Percentiles rank a stretch among this genome's conserved stretches.
phyloP scores from a whole-genome alignment of 371 early-diverging fungal species.

The Mucor irregularis region DNA sequence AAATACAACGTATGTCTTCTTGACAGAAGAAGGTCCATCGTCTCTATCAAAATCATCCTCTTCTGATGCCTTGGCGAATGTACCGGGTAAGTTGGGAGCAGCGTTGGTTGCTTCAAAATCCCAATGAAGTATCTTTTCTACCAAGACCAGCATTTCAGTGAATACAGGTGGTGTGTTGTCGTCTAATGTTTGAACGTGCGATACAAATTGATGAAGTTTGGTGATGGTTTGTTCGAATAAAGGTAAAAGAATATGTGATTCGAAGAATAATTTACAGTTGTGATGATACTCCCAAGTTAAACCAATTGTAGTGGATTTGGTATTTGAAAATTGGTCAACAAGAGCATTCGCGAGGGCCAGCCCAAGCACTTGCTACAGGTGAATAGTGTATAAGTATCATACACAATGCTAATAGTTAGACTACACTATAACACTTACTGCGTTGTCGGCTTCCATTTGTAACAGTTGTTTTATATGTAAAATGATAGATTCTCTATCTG shows the following conservation, averaged over 20 bases:
- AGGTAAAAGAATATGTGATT: slow-evolving; percentile 41
- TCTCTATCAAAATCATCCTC: slow-evolving; percentile 52
- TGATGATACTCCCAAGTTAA: slow-evolving; percentile 71
- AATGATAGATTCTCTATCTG: slow-evolving; percentile 57
- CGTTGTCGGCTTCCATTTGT: slow-evolving; percentile 41
- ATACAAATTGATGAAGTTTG: slow-evolving; percentile 31
- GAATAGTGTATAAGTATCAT: neutral
- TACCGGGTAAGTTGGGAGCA: slow-evolving; percentile 44
- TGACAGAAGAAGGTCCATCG: slow-evolving; percentile 38
- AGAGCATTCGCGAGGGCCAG: slow-evolving; percentile 57
- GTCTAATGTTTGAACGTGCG: slow-evolving; percentile 29
- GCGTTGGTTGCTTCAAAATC: slow-evolving; percentile 60
- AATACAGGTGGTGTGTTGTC: slow-evolving; percentile 26
- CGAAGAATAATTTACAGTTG: slow-evolving; percentile 66
- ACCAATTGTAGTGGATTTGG: slow-evolving; percentile 59
- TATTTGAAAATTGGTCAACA: slow-evolving; percentile 68
- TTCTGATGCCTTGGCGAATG: slow-evolving; percentile 43
- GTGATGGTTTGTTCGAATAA: slow-evolving; percentile 37
- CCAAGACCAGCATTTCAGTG: slow-evolving; percentile 46
- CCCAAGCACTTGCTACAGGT: slow-evolving; percentile 47
- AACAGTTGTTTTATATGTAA: slow-evolving; percentile 53
- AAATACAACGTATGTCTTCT: slow-evolving; percentile 42
- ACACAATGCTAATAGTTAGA: neutral
- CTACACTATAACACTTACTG: slow-evolving; percentile 24
- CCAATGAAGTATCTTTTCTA: slow-evolving; percentile 71